Evolutionary conservation across 768 basidiomycete species (phyloP).

Genomic region (Arthromyces matolae): DNA sequence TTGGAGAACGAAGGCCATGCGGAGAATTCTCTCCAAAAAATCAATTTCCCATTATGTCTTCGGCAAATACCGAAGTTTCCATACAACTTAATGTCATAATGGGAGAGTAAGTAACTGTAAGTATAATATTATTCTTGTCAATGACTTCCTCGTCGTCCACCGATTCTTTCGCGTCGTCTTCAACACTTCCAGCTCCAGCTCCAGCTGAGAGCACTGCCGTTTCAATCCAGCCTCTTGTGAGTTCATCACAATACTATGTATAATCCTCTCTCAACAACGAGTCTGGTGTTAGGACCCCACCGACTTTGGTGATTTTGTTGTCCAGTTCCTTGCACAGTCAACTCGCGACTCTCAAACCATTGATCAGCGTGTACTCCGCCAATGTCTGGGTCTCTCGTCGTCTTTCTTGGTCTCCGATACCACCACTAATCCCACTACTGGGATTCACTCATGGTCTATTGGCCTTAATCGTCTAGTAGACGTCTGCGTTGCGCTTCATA

Average conservation of each 20-base stretch:
- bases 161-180: conserved; percentile 12
- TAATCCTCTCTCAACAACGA: not conserved
- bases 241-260: not conserved
- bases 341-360: conserved; percentile 41
- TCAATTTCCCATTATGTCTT: not conserved
- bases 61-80: conserved; percentile 12
- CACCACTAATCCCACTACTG: conserved; percentile 55
- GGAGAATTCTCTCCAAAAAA: not conserved
- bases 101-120: not conserved
- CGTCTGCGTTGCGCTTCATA: conserved; percentile 67
- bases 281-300: conserved; percentile 36
- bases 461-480: conserved; percentile 72
- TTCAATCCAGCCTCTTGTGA: conserved; percentile 8
- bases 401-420: conserved; percentile 78
- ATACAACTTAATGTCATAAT: not conserved
- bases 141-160: conserved; percentile 10
- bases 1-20: conserved; percentile 29
- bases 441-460: conserved; percentile 57
- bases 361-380: conserved; percentile 60
- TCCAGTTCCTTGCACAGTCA: conserved; percentile 50
- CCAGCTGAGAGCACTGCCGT: not conserved
- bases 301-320: conserved; percentile 58
- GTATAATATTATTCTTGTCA: not conserved
- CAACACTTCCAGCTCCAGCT: not conserved
- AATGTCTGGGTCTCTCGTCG: conserved; percentile 65